Evolutionary conservation across 2,329 filamentous ascomycete genomes (phyloP), one percentile per base, ranked within the genome.

Genomic region (Lachnellula hyalina): DNA sequence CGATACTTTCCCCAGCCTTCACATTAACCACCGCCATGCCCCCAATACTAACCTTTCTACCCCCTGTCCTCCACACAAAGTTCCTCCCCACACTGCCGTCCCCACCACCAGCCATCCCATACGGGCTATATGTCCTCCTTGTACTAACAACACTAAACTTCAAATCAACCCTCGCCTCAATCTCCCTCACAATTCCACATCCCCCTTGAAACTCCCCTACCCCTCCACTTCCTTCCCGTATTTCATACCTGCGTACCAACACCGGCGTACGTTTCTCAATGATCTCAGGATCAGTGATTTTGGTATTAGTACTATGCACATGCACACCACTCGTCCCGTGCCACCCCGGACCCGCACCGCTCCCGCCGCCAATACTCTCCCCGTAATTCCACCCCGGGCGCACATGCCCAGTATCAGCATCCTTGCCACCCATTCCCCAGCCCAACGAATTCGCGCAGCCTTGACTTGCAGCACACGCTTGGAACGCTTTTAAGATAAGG

Each of bases 381-480:
- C 92, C 91, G 74, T 91, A 93, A 5, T 88, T 89, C 67, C 92
- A 92, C 0, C 88, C 88, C 23, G 83, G 82, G n/a, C 81, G 76
- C 17, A 78, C 77, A 49, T 80, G 77, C 44, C 79, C 75, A 12
- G 53, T 55, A 5, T 77, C 75, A 0, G 75, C 70, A 28, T 78
- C 71, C 58, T 86, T 84, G 48, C 87, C 87, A 52, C 87, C 86
- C 63, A 88, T 89, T 60, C 87, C 89, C 64, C 92, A 92, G 0
- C 87, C 90, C 9, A 93, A 77, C 68, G 91, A 91, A 72, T 93
- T 93, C 69, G 83, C 87, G 71, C 87, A 86, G 44, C 89, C 89
- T 65, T 93, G 89, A 23, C 78, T 83, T 21, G 88, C 89, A 5
- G 88, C 88, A 62, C 86, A 90, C 12, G 88, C 88, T 53, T 79